phyloP scores from a whole-genome alignment of 2,329 filamentous ascomycete species.

The Rhexocercosporidium sp. region DNA sequence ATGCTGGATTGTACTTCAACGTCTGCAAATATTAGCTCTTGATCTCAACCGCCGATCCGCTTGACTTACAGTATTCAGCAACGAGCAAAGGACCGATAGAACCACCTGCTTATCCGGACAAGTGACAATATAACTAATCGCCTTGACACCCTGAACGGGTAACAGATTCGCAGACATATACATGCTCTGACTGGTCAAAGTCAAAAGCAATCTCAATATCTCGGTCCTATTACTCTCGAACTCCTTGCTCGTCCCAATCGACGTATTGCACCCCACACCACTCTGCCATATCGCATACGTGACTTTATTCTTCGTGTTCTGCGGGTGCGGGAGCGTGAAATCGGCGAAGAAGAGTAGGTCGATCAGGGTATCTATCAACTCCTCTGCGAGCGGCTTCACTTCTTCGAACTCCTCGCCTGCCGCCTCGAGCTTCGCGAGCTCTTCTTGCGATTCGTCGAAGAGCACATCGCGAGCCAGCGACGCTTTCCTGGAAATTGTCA shows the following conservation, averaged over 20 bases:
- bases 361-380: conserved; percentile 86
- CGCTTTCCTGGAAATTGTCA: conserved; percentile 54
- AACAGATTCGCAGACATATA: conserved; percentile 83
- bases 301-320: conserved; percentile 77
- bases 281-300: conserved; percentile 98
- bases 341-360: conserved; percentile 92
- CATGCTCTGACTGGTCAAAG: conserved; percentile 88
- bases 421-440: conserved; percentile 53
- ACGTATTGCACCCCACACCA: conserved; percentile 92
- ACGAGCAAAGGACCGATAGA: conserved; percentile 85
- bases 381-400: conserved; percentile 86
- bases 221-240: conserved; percentile 93
- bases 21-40: conserved; percentile 59
- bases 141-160: conserved; percentile 80
- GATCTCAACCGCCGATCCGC: neutral
- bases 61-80: conserved; percentile 83
- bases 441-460: conserved; percentile 75
- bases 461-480: conserved; percentile 75
- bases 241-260: conserved; percentile 87
- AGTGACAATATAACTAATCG: conserved; percentile 87
- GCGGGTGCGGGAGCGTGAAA: conserved; percentile 79
- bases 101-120: conserved; percentile 91
- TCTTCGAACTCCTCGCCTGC: conserved; percentile 74
- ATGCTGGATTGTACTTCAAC: conserved; percentile 93
- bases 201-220: conserved; percentile 83